phyloP scores from a whole-genome alignment of 2,329 filamentous ascomycete genomes.

The Epichloe festucae region DNA sequence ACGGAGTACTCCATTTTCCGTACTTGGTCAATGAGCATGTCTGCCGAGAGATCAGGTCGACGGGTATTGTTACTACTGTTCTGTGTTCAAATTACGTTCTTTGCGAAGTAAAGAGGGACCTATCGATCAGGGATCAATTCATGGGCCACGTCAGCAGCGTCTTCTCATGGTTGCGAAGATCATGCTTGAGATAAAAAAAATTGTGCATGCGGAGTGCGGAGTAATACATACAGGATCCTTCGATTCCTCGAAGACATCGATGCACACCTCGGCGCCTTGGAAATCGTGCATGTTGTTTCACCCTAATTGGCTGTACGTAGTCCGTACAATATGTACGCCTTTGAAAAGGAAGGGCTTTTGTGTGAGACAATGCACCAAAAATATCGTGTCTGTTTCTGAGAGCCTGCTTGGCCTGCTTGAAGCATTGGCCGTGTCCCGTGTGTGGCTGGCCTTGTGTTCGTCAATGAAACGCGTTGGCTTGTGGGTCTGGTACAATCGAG shows the following conservation, averaged over 20 bases:
- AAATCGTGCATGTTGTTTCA: background rate
- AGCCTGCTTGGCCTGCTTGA: slow-evolving; percentile 1
- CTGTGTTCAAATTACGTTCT: background rate
- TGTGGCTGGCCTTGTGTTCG: slow-evolving; percentile 25
- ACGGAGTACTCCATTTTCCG: too few species aligned
- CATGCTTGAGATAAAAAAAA: too few species aligned
- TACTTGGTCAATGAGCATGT: background rate
- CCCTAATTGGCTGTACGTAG: background rate
- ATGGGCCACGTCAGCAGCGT: background rate
- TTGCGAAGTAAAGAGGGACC: too few species aligned
- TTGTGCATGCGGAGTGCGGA: background rate
- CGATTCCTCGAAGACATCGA: too few species aligned
- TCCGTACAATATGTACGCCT: too few species aligned
- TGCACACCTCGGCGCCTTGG: background rate
- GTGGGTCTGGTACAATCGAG: slow-evolving; percentile 9
- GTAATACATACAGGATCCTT: background rate
- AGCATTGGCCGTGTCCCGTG: too few species aligned
- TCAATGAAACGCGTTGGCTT: slow-evolving; percentile 24
- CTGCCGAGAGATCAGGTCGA: too few species aligned
- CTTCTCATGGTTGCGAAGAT: background rate
- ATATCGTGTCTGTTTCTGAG: slow-evolving; percentile 6
- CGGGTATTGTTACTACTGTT: background rate
- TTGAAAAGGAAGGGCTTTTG: too few species aligned
- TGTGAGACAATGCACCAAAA: slow-evolving; percentile 11
- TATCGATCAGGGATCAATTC: background rate